Evolutionary conservation across 1,139 yeast species (phyloP).

Genomic region (Taiozyma sp.): DNA sequence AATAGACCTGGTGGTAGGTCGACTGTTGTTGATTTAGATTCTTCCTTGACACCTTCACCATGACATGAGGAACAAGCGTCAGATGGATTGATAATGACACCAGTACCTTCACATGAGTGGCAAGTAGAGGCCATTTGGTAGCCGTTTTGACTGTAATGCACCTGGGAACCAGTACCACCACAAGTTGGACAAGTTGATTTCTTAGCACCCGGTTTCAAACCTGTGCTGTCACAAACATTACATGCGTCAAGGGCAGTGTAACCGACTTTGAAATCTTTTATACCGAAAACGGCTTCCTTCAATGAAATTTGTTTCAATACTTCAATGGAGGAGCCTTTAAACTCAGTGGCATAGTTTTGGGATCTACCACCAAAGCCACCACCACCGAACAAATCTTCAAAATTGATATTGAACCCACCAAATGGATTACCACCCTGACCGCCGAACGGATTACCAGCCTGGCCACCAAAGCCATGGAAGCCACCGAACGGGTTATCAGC

Average conservation of each 20-base stretch:
- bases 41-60: conserved; percentile 81
- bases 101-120: conserved; percentile 81
- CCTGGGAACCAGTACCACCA: conserved; percentile 90
- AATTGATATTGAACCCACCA: conserved; percentile 49
- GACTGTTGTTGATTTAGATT: conserved; percentile 63
- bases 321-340: conserved; percentile 87
- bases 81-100: conserved; percentile 64
- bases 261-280: conserved; percentile 54
- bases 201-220: conserved; percentile 72
- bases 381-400: conserved; percentile 83
- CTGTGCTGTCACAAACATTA: conserved; percentile 76
- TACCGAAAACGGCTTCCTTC: conserved; percentile 86
- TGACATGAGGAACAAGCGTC: conserved; percentile 80
- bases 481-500: conserved; percentile 38
- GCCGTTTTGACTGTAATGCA: conserved; percentile 85
- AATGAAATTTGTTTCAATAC: conserved; percentile 69
- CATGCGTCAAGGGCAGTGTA: conserved; percentile 80
- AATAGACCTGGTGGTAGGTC: conserved; percentile 87
- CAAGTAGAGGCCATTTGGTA: conserved; percentile 98
- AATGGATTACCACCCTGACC: conserved; percentile 28
- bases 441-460: conserved; percentile 31
- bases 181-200: conserved; percentile 82
- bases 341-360: conserved; percentile 56
- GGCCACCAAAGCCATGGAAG: conserved; percentile 47
- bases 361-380: conserved; percentile 52